phyloP scores from a whole-genome alignment of 306 rosid species.

The Casuarina cunninghamiana region DNA sequence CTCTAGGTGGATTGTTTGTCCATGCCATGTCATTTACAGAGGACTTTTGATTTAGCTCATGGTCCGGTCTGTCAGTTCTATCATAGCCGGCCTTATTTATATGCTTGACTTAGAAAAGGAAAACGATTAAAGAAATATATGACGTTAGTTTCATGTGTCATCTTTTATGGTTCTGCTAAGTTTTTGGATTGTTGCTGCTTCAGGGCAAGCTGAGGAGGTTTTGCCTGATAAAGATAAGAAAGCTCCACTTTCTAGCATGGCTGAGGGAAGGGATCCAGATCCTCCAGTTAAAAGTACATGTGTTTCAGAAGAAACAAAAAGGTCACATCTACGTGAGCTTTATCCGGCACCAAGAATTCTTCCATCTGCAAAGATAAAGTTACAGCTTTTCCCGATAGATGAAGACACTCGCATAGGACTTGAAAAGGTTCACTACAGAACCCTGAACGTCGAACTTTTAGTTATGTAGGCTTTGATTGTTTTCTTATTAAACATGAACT shows the following conservation, averaged over 20 bases:
- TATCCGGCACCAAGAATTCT: constrained; percentile 34
- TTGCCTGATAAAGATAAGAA: constrained; percentile 34
- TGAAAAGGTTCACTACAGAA: constrained; percentile 60
- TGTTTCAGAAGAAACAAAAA: constrained; percentile 22
- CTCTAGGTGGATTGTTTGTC: constrained; percentile 7
- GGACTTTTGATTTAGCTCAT: constrained; percentile 3
- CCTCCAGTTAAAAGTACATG: constrained; percentile 13
- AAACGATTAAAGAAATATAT: background rate
- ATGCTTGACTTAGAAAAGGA: constrained; percentile 9
- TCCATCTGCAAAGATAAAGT: constrained; percentile 63
- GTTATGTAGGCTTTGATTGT: constrained; percentile 18
- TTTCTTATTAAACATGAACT: constrained; percentile 10
- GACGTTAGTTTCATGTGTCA: constrained; percentile 10
- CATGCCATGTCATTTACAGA: constrained; percentile 1
- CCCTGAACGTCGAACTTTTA: constrained; percentile 30
- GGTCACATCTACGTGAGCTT: constrained; percentile 25
- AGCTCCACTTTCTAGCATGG: constrained; percentile 29
- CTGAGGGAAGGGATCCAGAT: constrained; percentile 18
- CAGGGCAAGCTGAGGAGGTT: constrained; percentile 36
- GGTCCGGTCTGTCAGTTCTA: constrained; percentile 9
- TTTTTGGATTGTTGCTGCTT: constrained; percentile 10
- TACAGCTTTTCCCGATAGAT: constrained; percentile 80
- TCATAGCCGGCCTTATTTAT: constrained; percentile 5
- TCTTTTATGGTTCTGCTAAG: constrained; percentile 8
- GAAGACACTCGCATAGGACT: constrained; percentile 58